Evolutionary conservation across 441 rosid species (phyloP).

Genomic region (Mallotus japonicus): DNA sequence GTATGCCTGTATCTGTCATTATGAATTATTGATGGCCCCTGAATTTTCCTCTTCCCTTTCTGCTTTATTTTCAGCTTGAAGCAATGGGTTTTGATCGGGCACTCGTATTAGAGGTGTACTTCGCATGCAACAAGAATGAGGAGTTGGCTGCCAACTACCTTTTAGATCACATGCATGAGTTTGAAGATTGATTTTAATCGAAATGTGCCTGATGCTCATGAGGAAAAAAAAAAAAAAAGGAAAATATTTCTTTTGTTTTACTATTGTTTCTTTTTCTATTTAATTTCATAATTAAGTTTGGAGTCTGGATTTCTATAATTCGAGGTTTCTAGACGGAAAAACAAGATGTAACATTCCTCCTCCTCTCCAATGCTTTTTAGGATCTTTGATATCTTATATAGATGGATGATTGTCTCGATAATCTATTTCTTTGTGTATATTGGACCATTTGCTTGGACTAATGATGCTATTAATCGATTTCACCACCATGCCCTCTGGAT

Average conservation of each 20-base stretch:
- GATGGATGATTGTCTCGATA: conserved; percentile 5
- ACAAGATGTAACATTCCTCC: conserved; percentile 28
- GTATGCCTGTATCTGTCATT: background rate
- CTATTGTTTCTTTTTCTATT: background rate
- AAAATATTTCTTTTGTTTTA: background rate
- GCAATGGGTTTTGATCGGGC: conserved; percentile 92
- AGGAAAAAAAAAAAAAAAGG: background rate
- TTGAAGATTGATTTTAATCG: conserved; percentile 49
- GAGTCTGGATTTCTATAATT: conserved; percentile 18
- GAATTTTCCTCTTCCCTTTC: background rate
- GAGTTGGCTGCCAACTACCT: conserved; percentile 97
- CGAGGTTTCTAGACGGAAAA: conserved; percentile 28
- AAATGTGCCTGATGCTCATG: background rate
- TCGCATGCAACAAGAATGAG: conserved; percentile 95
- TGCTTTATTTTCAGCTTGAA: conserved; percentile 56
- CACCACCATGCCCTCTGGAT: background rate
- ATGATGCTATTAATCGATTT: background rate
- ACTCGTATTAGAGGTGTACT: conserved; percentile 76
- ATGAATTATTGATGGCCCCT: background rate
- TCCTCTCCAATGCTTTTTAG: conserved; percentile 14
- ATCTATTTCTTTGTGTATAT: background rate
- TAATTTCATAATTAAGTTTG: conserved; percentile 23
- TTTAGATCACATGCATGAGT: conserved; percentile 85
- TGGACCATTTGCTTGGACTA: conserved; percentile 7
- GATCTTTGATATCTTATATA: background rate